These are phyloP conservation scores for Pestalotiopsis sp. DNA, from an alignment of 2,329 filamentous ascomycete genomes.

Conservation along the genomic window DNA sequence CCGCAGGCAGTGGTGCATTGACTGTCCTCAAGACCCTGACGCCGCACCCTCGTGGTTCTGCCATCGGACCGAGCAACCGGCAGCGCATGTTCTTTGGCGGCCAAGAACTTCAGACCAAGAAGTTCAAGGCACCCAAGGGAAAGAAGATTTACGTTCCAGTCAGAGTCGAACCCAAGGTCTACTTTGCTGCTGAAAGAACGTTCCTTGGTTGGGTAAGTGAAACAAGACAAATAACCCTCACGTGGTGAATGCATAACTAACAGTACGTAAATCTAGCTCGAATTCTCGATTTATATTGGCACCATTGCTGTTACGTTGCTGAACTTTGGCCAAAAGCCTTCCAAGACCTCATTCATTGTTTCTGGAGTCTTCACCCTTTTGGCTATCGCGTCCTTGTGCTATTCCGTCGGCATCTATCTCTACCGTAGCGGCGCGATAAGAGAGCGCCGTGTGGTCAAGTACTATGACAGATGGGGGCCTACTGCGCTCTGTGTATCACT, in stretches of 20 bases:
- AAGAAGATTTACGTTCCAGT: conserved; percentile 96
- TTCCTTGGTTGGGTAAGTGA: conserved; percentile 85
- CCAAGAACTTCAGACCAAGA: conserved; percentile 57
- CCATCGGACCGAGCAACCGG: conserved; percentile 60
- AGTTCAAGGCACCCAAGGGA: conserved; percentile 74
- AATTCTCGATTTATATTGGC: conserved; percentile 93
- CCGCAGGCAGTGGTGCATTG: conserved; percentile 43
- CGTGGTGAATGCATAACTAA: background rate
- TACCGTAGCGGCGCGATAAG: conserved; percentile 88
- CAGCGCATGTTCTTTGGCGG: conserved; percentile 55
- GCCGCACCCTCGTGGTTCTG: conserved; percentile 56
- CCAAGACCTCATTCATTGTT: conserved; percentile 63
- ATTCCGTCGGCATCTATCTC: conserved; percentile 81
- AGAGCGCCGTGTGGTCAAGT: conserved; percentile 80
- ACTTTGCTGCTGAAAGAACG: conserved; percentile 93
- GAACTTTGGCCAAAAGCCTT: conserved; percentile 71
- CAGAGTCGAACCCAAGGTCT: conserved; percentile 95
- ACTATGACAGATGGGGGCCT: conserved; percentile 89
- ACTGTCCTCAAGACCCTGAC: conserved; percentile 50
- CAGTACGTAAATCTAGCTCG: conserved; percentile 59
- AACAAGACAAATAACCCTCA: background rate
- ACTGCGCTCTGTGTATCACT: conserved; percentile 74
- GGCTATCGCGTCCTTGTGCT: conserved; percentile 76
- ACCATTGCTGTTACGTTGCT: conserved; percentile 82
- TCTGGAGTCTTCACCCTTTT: conserved; percentile 81